Evolutionary conservation across 2,329 filamentous ascomycete genomes (phyloP), one percentile per base, ranked within the genome.

Genomic region (Gnomoniopsis sp.): DNA sequence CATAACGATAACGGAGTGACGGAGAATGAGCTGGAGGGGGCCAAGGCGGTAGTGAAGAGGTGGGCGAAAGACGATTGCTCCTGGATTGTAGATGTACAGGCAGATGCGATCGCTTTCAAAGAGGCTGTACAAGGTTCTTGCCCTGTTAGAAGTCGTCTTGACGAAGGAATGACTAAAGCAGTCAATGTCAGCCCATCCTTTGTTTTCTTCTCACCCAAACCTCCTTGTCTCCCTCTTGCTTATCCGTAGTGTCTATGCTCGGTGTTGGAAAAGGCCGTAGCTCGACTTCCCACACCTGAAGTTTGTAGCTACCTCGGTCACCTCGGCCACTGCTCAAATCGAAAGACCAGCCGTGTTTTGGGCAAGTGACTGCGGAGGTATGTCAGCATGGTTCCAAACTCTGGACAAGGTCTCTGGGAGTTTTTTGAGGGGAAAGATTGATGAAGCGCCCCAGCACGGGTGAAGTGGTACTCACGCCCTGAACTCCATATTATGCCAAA

Each of bases 201-300:
- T 54, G 60, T 41, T 62, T 62, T 43, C 60, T 62, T 33, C 57
- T 57, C 23, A 60, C 57, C 60, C 60, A 62, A 14, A 62, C 54
- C n/a, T 62, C 60, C 41, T 48, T 21, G 6, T 47, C 52, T 1
- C n/a, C 14, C 1, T 53, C 50, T 26, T 22, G 19, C 3, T 7
- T 47, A 2, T 50, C 34, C 0, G 30, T 21, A 12, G 11, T 33
- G 36, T 50, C 30, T 17, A 1, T 10, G 19, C 26, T 19, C 1
- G 33, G 21, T 3, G 19, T 15, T n/a, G 49, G 17, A 15, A 38
- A 26, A 10, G 57, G 53, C 2, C 60, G 60, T n/a, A 62, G n/a
- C 46, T 62, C 53, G 17, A 44, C 22, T 34, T 62, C 60, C 60
- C 60, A 62, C 12, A 62, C 47, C 36, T 62, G 57, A n/a, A 62